phyloP scores from a whole-genome alignment of 2,329 filamentous ascomycete species.

The Coniochaeta sp. region DNA sequence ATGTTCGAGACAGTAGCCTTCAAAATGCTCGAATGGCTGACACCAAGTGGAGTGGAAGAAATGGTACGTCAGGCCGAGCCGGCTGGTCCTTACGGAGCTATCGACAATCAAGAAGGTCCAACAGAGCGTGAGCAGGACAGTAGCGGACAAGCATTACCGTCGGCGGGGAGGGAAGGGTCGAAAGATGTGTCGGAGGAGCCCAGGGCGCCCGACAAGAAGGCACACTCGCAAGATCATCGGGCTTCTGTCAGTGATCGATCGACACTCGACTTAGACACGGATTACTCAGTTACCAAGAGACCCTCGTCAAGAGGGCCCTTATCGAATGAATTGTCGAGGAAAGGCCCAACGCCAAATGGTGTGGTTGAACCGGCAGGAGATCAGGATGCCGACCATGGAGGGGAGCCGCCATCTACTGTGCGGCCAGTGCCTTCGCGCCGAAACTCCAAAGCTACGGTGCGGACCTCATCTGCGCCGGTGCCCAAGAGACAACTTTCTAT shows the following conservation, averaged over 20 bases:
- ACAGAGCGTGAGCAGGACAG: background rate
- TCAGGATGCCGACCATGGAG: conserved; percentile 3
- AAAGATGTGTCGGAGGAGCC: background rate
- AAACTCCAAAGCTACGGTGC: conserved; percentile 25
- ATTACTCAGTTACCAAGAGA: background rate
- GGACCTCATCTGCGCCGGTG: conserved; percentile 18
- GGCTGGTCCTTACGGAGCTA: background rate
- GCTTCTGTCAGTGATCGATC: background rate
- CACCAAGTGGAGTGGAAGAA: conserved; percentile 45
- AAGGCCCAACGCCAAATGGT: conserved; percentile 3
- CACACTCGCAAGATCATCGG: background rate
- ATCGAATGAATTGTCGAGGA: background rate
- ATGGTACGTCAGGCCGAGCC: conserved; percentile 27
- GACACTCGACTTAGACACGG: background rate
- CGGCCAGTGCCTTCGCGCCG: conserved; percentile 15
- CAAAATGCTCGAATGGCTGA: conserved; percentile 66
- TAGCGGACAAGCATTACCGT: background rate
- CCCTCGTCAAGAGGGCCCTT: background rate
- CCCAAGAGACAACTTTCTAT: conserved; percentile 23
- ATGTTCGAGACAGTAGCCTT: conserved; percentile 59
- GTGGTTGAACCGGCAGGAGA: conserved; percentile 7
- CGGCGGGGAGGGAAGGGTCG: background rate
- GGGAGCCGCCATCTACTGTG: conserved; percentile 2
- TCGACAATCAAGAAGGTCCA: background rate
- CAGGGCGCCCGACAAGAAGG: background rate